Base-by-base conservation (phyloP, 2,329 filamentous ascomycete species). In the Apiospora sp. region DNA sequence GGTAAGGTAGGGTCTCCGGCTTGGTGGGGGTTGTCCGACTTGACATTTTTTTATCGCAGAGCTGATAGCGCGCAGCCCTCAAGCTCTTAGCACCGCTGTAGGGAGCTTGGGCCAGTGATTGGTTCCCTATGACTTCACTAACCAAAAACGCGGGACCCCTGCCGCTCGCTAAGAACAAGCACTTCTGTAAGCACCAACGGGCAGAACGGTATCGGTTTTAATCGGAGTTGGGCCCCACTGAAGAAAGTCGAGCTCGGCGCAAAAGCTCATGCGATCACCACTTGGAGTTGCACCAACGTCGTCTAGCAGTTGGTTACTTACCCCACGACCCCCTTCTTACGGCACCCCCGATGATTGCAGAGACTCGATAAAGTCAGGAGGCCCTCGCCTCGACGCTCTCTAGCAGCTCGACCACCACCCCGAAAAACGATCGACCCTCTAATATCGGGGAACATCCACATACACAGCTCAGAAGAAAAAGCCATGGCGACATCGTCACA, bases 401-500 rank as follows among this genome's bases (percentile, higher is more conserved):
- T 12, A 48, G 13, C 46, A 41, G 24, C 64, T 3, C 24, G 8
- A 41, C 44, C 71, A 41, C 43, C 37, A 41, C 37, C 37, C 37
- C 37, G 12, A 54, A 22, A n/a, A 58, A 43, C 70, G 27, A 67
- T 37, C 54, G 22, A 61, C 30, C 68, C 8, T 48, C 8, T 8
- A 22, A 44, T 12, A 68, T 30, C 44, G 41, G 43, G 22, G 49
- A 44, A 49, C 12, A 13, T 41, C 64, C 37, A 70, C 24, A 30
- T 30, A 41, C 19, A 64, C 30, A 64, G 24, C 49, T 27, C 34
- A n/a, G 34, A 30, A 30, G 51, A 30, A 58, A 24, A 37, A 64
- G 37, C n/a, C 34, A 64, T 64, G 58, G 41, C 58, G 73, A 72
- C 77, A 67, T 44, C 77, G 19, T 74, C 76, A 70, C 74, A 79